Evolutionary conservation across 2,329 filamentous ascomycete species (phyloP).

Genomic region (Lizonia empirigonia): DNA sequence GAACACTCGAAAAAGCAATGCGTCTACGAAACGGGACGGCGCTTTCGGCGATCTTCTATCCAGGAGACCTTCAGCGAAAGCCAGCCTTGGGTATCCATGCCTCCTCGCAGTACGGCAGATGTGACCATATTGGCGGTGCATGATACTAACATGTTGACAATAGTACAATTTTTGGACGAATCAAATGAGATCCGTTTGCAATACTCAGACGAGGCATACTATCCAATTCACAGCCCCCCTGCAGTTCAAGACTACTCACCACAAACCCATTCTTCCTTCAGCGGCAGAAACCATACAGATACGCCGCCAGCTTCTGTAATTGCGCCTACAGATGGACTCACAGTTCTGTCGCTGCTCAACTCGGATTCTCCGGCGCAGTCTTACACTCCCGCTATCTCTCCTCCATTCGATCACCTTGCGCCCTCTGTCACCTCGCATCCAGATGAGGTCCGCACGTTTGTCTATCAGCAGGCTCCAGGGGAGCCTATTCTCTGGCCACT

Average conservation of each 20-base stretch:
- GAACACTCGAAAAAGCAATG: conserved; percentile 42
- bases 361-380: conserved; percentile 37
- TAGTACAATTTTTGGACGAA: conserved; percentile 47
- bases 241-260: conserved; percentile 15
- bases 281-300: conserved; percentile 19
- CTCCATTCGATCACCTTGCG: conserved; percentile 22
- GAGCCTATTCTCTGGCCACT: conserved; percentile 44
- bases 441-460: conserved; percentile 26
- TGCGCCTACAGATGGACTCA: conserved; percentile 39
- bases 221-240: conserved; percentile 22
- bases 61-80: conserved; percentile 38
- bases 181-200: conserved; percentile 42
- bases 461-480: conserved; percentile 39
- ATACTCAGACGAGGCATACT: conserved; percentile 31
- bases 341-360: conserved; percentile 43
- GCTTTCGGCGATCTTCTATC: conserved; percentile 45
- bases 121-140: not conserved
- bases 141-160: conserved; percentile 17
- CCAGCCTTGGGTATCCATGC: conserved; percentile 46
- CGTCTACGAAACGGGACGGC: conserved; percentile 43
- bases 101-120: conserved; percentile 36
- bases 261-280: conserved; percentile 20
- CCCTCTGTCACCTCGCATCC: conserved; percentile 15
- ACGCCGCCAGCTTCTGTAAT: conserved; percentile 26
- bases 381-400: conserved; percentile 20